These are phyloP conservation scores for Mycena metata DNA, from an alignment of 768 basidiomycete genomes.

Conservation along the genomic window DNA sequence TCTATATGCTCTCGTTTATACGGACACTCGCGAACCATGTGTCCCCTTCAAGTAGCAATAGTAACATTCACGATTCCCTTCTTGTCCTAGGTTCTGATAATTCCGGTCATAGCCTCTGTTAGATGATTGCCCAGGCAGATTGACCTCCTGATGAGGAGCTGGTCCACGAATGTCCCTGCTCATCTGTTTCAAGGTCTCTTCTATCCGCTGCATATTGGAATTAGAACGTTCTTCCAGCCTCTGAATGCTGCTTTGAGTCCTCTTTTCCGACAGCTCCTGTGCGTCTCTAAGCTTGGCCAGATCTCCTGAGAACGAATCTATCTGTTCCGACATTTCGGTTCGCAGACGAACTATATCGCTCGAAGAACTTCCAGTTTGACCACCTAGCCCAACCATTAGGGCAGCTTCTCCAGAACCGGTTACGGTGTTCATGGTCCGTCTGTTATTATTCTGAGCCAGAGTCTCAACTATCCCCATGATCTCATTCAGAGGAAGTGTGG, in stretches of 20 bases:
- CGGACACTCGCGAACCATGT: slow-evolving; percentile 10
- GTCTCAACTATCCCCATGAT: not conserved
- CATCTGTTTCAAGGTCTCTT: not conserved
- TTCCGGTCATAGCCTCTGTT: not conserved
- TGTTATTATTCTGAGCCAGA: not conserved
- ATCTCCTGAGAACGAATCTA: not conserved
- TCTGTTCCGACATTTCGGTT: not conserved
- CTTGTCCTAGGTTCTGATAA: not conserved
- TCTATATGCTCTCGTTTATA: slow-evolving; percentile 11
- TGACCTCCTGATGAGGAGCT: not conserved
- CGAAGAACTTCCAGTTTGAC: no score
- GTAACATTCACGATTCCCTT: not conserved
- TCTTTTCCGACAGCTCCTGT: not conserved
- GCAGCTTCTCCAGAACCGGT: not conserved
- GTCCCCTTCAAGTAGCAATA: not conserved
- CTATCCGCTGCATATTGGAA: not conserved
- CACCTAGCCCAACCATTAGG: not conserved
- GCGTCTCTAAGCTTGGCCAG: not conserved
- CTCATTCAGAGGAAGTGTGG: not conserved
- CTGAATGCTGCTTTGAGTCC: not conserved
- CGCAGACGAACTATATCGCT: not conserved
- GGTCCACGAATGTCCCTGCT: not conserved
- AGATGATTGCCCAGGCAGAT: not conserved
- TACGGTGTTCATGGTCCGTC: not conserved
- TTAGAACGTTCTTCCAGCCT: not conserved